Evolutionary conservation across 129 eudicot species (phyloP).

Genomic region (Deinandra increscens): DNA sequence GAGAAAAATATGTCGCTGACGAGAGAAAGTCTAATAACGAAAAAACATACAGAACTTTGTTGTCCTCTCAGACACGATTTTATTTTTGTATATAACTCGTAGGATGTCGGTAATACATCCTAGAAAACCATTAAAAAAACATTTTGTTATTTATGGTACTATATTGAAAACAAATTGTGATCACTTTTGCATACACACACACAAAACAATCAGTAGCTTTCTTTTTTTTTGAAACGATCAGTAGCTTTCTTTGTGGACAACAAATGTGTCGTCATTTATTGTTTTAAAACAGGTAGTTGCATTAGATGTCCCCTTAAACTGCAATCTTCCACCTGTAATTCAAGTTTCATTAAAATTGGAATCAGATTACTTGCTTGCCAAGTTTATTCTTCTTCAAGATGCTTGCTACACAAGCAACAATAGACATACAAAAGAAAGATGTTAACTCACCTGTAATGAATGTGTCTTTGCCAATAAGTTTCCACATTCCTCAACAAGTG

Average conservation of each 20-base stretch:
- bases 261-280: conserved; percentile 2
- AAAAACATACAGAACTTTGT: no score
- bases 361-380: not conserved
- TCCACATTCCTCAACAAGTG: conserved; percentile 62
- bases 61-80: no score
- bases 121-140: not conserved
- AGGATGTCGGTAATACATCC: no score
- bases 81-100: no score
- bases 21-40: no score
- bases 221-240: no score
- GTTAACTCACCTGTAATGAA: conserved; percentile 49
- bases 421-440: not conserved
- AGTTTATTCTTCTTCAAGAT: not conserved
- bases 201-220: not conserved
- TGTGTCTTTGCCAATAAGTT: conserved; percentile 46
- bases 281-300: conserved; percentile 27
- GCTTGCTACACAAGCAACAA: conserved; percentile 4
- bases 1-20: no score
- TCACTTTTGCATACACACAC: conserved; percentile 1
- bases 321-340: conserved; percentile 66
- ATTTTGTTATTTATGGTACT: conserved; percentile 1
- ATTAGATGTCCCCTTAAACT: conserved; percentile 73
- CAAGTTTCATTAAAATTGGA: not conserved
- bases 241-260: not conserved
- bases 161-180: not conserved